These are phyloP conservation scores for Forsythia suspensa DNA, from an alignment of 257 asterid genomes.

Conservation along the genomic window DNA sequence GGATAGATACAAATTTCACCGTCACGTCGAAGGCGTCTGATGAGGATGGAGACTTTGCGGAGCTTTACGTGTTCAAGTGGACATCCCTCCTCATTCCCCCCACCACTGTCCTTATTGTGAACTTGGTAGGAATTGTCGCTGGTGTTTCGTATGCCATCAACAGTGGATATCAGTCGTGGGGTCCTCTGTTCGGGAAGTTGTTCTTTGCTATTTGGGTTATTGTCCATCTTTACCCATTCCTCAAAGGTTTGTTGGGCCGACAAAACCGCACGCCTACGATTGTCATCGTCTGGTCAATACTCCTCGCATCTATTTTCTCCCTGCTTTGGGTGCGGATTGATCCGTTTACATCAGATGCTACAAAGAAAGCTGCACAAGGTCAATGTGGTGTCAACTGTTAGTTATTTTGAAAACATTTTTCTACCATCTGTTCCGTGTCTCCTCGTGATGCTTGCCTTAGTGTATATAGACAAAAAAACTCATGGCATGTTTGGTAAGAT, in stretches of 20 bases:
- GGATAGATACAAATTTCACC: constrained; percentile 86
- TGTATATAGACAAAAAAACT: constrained; percentile 29
- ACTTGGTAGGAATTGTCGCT: constrained; percentile 84
- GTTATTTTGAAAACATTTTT: constrained; percentile 1
- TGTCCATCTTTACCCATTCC: constrained; percentile 88
- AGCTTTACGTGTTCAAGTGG: constrained; percentile 89
- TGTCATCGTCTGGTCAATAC: constrained; percentile 91
- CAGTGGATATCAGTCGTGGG: constrained; percentile 95
- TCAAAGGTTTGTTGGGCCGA: constrained; percentile 79
- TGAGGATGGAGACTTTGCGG: constrained; percentile 75
- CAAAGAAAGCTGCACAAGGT: constrained; percentile 51
- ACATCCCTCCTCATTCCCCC: constrained; percentile 88
- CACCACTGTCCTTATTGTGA: constrained; percentile 72
- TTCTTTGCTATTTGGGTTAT: constrained; percentile 90
- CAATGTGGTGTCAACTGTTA: constrained; percentile 84
- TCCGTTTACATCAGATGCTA: constrained; percentile 63
- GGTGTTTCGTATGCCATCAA: constrained; percentile 85
- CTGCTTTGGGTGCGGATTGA: constrained; percentile 90
- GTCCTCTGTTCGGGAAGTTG: constrained; percentile 74
- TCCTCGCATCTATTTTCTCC: constrained; percentile 90
- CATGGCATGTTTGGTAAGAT: neutral
- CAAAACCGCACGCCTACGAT: constrained; percentile 94
- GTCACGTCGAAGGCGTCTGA: constrained; percentile 85
- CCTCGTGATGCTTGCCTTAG: neutral
- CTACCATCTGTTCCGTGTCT: neutral